A percentile compares a stretch with the other conserved stretches of the same genome.
phyloP scores from a whole-genome alignment of 352 stramenopile genomes.

The Phytophthora hibernalis region DNA sequence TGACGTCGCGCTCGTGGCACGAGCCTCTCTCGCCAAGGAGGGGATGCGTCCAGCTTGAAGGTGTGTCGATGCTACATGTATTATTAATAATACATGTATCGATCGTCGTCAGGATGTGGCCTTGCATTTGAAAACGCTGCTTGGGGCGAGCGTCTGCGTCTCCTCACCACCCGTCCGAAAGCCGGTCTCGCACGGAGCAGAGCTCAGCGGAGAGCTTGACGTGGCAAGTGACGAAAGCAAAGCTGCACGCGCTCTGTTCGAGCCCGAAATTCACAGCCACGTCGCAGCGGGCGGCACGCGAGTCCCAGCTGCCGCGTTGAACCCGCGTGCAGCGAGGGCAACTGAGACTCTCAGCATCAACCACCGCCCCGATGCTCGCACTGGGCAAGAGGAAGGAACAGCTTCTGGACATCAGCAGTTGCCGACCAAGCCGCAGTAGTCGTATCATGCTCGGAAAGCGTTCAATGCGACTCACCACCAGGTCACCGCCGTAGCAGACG shows the following conservation, averaged over 20 bases:
- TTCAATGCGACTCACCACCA: constrained; percentile 18
- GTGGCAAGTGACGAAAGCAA: neutral
- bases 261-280: constrained; percentile 4
- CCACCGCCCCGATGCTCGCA: neutral
- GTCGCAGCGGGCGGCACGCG: constrained; percentile 23
- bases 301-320: constrained; percentile 5
- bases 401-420: neutral
- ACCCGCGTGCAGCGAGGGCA: no score
- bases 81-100: no score
- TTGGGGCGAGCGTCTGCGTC: constrained; percentile 17
- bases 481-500: constrained; percentile 38
- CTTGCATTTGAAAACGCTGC: constrained; percentile 12
- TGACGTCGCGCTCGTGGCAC: constrained; percentile 32
- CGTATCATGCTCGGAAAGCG: constrained; percentile 27
- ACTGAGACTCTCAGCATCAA: no score
- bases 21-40: constrained; percentile 4
- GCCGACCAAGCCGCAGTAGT: constrained; percentile 11
- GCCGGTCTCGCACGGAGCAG: neutral
- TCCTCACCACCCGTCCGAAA: constrained; percentile 16
- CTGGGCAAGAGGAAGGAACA: neutral
- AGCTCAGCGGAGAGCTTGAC: neutral
- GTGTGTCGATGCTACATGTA: constrained; percentile 13
- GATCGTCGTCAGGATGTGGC: constrained; percentile 7
- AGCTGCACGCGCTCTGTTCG: constrained; percentile 5
- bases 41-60: constrained; percentile 23